Percentiles rank a stretch among this genome's conserved stretches.
Evolutionary conservation across 352 stramenopile genomes (phyloP).

Genomic region (Thraustochytrium sp.): DNA sequence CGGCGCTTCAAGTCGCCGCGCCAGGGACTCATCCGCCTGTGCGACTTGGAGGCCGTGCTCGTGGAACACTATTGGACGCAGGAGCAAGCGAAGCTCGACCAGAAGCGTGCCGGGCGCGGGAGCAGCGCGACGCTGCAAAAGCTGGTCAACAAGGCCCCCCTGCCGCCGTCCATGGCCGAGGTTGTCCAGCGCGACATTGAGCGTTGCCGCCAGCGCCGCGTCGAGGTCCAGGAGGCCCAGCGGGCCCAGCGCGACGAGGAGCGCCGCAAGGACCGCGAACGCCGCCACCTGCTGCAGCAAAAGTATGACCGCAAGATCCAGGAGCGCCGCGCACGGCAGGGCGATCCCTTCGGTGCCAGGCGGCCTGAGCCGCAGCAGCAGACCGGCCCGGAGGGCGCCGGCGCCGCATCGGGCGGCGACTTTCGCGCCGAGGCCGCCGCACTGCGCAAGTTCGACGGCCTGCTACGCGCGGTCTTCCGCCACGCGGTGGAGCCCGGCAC

Average conservation of each 20-base stretch:
- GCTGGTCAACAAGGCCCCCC: no score
- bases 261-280: background rate
- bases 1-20: background rate
- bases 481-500: conserved; percentile 29
- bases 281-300: background rate
- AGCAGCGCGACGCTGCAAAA: background rate
- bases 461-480: background rate
- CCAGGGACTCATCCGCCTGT: background rate
- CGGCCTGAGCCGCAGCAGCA: background rate
- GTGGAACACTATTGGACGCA: conserved; percentile 18
- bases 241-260: background rate
- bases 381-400: background rate
- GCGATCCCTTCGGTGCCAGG: background rate
- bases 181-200: background rate
- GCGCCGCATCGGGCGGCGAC: background rate
- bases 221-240: background rate
- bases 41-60: background rate
- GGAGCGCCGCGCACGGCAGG: background rate
- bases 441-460: background rate
- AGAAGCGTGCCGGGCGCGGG: background rate
- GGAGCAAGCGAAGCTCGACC: background rate
- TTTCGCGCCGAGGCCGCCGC: background rate
- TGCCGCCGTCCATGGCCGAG: no score
- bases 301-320: background rate
- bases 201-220: background rate